These are phyloP conservation scores for Alisma plantagoaquatica DNA, from an alignment of 106 monocot genomes.

Conservation along the genomic window DNA sequence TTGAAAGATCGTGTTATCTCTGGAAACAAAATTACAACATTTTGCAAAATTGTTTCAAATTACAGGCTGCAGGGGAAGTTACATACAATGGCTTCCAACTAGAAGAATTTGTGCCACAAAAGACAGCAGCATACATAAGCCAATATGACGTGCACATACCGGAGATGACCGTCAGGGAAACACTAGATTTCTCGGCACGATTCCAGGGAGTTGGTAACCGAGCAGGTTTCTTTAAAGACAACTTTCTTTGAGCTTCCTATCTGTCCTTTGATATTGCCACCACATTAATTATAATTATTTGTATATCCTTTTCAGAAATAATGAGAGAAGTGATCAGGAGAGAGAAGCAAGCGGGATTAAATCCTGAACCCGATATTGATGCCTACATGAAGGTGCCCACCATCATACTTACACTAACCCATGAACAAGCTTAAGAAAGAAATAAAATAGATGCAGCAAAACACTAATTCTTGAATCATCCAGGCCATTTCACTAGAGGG, in stretches of 20 bases:
- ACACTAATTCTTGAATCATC: too few species aligned
- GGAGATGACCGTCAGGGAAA: constrained; percentile 79
- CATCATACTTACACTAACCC: too few species aligned
- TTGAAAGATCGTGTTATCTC: too few species aligned
- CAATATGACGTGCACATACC: constrained; percentile 70
- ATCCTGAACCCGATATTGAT: constrained; percentile 68
- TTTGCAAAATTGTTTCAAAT: too few species aligned
- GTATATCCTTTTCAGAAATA: constrained; percentile 41
- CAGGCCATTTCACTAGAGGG: constrained; percentile 72
- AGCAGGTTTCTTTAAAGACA: too few species aligned
- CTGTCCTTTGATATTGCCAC: too few species aligned
- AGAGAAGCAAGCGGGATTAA: constrained; percentile 51
- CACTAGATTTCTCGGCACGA: constrained; percentile 60
- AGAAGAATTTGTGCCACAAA: constrained; percentile 55
- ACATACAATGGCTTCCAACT: constrained; percentile 57
- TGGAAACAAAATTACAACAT: too few species aligned
- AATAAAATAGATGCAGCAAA: too few species aligned
- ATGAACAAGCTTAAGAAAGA: too few species aligned
- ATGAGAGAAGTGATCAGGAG: constrained; percentile 74
- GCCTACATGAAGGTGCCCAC: constrained; percentile 93
- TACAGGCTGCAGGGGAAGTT: constrained; percentile 50
- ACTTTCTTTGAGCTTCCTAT: too few species aligned
- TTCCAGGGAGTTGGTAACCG: constrained; percentile 77
- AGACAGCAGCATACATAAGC: constrained; percentile 65
- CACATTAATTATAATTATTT: too few species aligned